phyloP scores from a whole-genome alignment of 805 yeast species.

The Zygosaccharomyces bailii region DNA sequence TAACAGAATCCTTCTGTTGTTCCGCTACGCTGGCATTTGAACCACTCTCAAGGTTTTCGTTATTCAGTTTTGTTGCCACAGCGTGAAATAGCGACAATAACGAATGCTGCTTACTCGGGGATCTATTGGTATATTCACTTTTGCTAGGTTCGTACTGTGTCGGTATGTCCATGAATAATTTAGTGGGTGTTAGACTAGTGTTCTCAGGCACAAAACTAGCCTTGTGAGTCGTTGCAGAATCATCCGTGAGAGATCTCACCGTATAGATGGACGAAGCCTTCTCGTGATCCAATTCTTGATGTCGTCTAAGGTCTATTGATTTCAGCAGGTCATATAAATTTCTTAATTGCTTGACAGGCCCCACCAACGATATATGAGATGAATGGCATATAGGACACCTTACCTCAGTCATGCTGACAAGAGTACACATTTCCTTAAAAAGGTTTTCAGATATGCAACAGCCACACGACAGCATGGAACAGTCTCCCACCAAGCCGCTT shows the following conservation, averaged over 20 bases:
- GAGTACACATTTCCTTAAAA: conserved; percentile 12
- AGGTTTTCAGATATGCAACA: conserved; percentile 28
- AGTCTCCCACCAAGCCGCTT: conserved; percentile 26
- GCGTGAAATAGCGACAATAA: conserved; percentile 36
- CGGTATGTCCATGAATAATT: background rate
- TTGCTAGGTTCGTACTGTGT: background rate
- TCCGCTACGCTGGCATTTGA: background rate
- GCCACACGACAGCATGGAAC: conserved; percentile 31
- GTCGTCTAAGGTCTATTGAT: conserved; percentile 8
- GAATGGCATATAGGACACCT: conserved; percentile 40
- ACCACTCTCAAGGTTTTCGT: conserved; percentile 3
- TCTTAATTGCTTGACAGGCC: conserved; percentile 37
- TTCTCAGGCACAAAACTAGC: background rate
- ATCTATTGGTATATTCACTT: conserved; percentile 1
- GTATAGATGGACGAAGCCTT: background rate
- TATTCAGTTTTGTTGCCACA: conserved; percentile 26
- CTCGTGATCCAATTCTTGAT: background rate
- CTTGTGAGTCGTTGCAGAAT: conserved; percentile 5
- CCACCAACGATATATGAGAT: conserved; percentile 24
- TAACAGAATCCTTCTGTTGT: background rate
- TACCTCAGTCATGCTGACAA: conserved; percentile 10
- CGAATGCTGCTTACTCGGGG: conserved; percentile 26
- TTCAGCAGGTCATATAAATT: conserved; percentile 28
- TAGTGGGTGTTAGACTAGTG: background rate
- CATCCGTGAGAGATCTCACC: background rate